These are phyloP conservation scores for Euphrasia arctica DNA, from an alignment of 305 asterid species.

Conservation along the genomic window DNA sequence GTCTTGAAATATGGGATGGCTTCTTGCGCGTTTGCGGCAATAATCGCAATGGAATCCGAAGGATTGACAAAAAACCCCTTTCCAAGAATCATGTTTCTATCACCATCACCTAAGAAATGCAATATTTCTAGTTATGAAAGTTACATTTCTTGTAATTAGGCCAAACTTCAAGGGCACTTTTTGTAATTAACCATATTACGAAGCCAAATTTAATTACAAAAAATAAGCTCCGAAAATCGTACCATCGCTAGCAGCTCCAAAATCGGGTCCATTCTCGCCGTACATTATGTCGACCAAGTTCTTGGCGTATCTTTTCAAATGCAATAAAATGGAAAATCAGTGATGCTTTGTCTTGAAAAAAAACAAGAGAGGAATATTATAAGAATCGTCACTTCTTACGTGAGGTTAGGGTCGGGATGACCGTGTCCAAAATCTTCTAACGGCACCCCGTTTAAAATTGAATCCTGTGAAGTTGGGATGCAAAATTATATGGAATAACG, in stretches of 20 bases:
- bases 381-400: slow-evolving; percentile 50
- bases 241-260: slow-evolving; percentile 99
- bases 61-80: slow-evolving; percentile 89
- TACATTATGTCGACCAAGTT: slow-evolving; percentile 84
- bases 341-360: neutral
- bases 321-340: slow-evolving; percentile 25
- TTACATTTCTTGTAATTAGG: too few species aligned
- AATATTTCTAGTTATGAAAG: neutral
- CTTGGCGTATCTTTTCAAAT: slow-evolving; percentile 72
- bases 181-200: too few species aligned
- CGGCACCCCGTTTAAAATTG: slow-evolving; percentile 83
- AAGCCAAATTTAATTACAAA: neutral
- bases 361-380: too few species aligned
- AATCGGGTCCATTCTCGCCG: slow-evolving; percentile 80
- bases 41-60: slow-evolving; percentile 94
- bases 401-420: slow-evolving; percentile 98
- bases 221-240: too few species aligned
- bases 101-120: slow-evolving; percentile 78
- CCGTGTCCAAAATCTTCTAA: slow-evolving; percentile 97
- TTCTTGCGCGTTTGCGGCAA: slow-evolving; percentile 92
- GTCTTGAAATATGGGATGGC: slow-evolving; percentile 80
- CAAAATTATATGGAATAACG: slow-evolving; percentile 12
- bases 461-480: slow-evolving; percentile 45
- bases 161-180: too few species aligned
- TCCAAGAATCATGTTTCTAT: slow-evolving; percentile 98